Conservation (phyloP, 2,329 filamentous ascomycete species). For the Lasiodiplodia gonubiensis region DNA sequence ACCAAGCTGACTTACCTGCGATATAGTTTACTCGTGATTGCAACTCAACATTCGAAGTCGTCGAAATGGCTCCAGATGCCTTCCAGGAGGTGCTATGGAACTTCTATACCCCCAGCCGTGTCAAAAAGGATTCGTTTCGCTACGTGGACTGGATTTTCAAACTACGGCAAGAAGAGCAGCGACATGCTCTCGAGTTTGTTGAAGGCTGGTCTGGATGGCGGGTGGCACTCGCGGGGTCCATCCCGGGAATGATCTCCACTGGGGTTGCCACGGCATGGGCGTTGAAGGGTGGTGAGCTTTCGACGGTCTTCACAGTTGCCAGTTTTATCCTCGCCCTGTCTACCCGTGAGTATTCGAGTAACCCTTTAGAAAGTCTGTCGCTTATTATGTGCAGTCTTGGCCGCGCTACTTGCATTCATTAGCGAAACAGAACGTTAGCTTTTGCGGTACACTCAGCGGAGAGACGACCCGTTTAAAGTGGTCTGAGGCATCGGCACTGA, state of each 20-base stretch:
- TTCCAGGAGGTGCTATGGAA: background rate
- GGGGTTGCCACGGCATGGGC: background rate
- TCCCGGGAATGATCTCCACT: background rate
- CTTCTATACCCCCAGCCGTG: background rate
- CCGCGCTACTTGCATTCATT: background rate
- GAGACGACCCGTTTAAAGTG: no score
- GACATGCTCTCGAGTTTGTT: background rate
- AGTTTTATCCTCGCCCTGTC: background rate
- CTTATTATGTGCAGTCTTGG: background rate
- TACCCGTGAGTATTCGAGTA: background rate
- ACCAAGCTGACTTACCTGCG: background rate
- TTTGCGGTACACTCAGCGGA: slow-evolving; percentile 29
- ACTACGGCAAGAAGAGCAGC: background rate
- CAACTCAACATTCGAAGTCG: background rate
- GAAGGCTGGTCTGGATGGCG: background rate
- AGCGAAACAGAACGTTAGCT: background rate
- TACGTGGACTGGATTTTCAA: background rate
- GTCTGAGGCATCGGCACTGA: no score
- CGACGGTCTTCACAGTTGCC: background rate
- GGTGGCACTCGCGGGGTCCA: background rate
- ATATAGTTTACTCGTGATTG: background rate
- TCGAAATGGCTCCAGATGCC: background rate
- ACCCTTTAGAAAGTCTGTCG: background rate
- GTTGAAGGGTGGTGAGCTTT: background rate
- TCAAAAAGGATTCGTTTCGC: background rate